Percentiles rank a stretch among this genome's conserved stretches.
Evolutionary conservation across 768 basidiomycete genomes (phyloP).

Genomic region (Podaxis carcinomalis): DNA sequence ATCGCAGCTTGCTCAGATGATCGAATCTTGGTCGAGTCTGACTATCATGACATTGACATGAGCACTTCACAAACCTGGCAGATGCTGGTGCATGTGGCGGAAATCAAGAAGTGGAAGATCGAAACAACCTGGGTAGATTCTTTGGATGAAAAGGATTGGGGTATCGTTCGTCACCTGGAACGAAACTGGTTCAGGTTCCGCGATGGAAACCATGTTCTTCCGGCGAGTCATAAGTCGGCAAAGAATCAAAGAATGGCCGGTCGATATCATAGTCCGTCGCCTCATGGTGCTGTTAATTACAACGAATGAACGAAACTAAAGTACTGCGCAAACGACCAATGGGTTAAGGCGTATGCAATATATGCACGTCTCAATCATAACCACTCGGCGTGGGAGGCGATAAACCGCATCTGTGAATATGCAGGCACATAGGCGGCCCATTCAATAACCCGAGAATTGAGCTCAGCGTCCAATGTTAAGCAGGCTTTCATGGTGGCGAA

Average conservation of each 20-base stretch:
- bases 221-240: slow-evolving; percentile 15
- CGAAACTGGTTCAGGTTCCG: slow-evolving; percentile 69
- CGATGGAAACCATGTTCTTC: slow-evolving; percentile 36
- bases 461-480: not conserved
- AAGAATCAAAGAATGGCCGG: slow-evolving; percentile 14
- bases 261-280: not conserved
- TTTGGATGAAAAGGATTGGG: slow-evolving; percentile 41
- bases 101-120: slow-evolving; percentile 71
- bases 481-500: not conserved
- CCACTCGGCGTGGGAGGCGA: not conserved
- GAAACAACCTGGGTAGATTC: slow-evolving; percentile 55
- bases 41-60: slow-evolving; percentile 64
- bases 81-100: slow-evolving; percentile 68
- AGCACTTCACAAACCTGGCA: slow-evolving; percentile 68
- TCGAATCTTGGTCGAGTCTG: slow-evolving; percentile 84
- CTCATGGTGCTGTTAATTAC: not conserved
- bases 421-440: too few relatives aligned
- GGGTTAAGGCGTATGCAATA: not conserved
- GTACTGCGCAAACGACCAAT: not conserved
- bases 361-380: not conserved
- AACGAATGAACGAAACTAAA: not conserved
- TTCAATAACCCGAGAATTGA: not conserved
- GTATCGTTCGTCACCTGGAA: slow-evolving; percentile 62
- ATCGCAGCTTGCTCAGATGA: slow-evolving; percentile 58
- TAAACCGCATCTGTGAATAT: too few relatives aligned